Conservation (phyloP, 148 eudicot genomes). For the Fallopia convolvulus region DNA sequence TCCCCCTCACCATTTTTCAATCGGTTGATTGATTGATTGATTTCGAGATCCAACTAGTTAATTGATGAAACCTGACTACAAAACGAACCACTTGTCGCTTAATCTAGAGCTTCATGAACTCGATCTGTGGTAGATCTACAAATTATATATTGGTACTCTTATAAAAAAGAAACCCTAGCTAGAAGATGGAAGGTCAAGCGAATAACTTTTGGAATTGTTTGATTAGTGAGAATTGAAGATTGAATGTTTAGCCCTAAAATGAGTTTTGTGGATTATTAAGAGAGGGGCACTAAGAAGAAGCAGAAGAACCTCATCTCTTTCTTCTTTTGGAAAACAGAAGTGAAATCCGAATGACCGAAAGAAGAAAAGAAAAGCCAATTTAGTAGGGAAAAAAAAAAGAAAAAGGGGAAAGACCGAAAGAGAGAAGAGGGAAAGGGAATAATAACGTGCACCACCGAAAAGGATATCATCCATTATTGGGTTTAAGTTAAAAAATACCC, state of each 20-base stretch:
- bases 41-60: not conserved
- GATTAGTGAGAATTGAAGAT: no score
- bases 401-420: not conserved
- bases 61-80: not conserved
- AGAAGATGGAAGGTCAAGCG: not conserved
- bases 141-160: not conserved
- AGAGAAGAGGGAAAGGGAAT: slow-evolving; percentile 7
- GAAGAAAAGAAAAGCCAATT: slow-evolving; percentile 13
- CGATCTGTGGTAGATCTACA: not conserved
- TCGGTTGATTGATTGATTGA: slow-evolving; percentile 4
- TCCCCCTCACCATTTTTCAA: slow-evolving; percentile 62
- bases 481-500: not conserved
- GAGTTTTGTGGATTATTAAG: not conserved
- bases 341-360: slow-evolving; percentile 22
- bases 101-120: not conserved
- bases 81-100: no score
- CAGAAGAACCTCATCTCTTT: slow-evolving; percentile 40
- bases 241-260: not conserved
- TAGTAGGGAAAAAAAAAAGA: not conserved
- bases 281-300: not conserved
- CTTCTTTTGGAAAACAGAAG: slow-evolving; percentile 37
- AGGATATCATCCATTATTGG: slow-evolving; percentile 10
- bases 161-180: not conserved
- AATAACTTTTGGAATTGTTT: no score
- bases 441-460: slow-evolving; percentile 1